phyloP scores from a whole-genome alignment of 257 asterid genomes.

The Gardenia jasminoides region DNA sequence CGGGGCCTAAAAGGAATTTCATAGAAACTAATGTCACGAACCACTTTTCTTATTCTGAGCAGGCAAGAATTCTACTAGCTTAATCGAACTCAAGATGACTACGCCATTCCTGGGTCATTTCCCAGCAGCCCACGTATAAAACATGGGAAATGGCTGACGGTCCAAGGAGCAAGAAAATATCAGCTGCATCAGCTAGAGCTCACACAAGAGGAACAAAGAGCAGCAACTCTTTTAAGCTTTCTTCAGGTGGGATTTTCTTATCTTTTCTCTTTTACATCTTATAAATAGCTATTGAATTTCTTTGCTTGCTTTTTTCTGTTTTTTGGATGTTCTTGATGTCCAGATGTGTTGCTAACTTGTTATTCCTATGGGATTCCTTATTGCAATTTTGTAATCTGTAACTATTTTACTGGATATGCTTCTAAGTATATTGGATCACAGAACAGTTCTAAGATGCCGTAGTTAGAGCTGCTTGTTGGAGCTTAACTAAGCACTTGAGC shows the following conservation, averaged over 20 bases:
- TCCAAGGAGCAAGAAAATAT: constrained; percentile 24
- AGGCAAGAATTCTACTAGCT: not conserved
- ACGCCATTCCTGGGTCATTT: too few relatives aligned
- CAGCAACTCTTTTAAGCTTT: constrained; percentile 16
- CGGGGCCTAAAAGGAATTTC: too few relatives aligned
- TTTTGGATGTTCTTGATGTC: not conserved
- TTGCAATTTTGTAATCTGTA: not conserved
- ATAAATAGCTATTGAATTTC: not conserved
- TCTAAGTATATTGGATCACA: too few relatives aligned
- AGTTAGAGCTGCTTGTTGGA: not conserved
- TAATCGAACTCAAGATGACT: not conserved
- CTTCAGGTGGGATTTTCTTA: constrained; percentile 30
- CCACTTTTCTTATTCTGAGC: not conserved
- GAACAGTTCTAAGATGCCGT: not conserved
- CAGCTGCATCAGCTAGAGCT: constrained; percentile 51
- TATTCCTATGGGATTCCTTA: not conserved
- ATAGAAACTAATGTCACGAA: too few relatives aligned
- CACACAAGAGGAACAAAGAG: constrained; percentile 38
- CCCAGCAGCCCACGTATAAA: not conserved
- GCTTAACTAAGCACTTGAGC: too few relatives aligned
- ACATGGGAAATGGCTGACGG: not conserved
- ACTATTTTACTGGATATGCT: not conserved
- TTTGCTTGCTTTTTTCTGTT: not conserved
- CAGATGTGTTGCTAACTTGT: not conserved
- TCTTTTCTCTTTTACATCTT: not conserved